Evolutionary conservation across 23 red algal species (phyloP), one percentile per base, ranked within the genome.

Genomic region (Gracilaria domingensis): DNA sequence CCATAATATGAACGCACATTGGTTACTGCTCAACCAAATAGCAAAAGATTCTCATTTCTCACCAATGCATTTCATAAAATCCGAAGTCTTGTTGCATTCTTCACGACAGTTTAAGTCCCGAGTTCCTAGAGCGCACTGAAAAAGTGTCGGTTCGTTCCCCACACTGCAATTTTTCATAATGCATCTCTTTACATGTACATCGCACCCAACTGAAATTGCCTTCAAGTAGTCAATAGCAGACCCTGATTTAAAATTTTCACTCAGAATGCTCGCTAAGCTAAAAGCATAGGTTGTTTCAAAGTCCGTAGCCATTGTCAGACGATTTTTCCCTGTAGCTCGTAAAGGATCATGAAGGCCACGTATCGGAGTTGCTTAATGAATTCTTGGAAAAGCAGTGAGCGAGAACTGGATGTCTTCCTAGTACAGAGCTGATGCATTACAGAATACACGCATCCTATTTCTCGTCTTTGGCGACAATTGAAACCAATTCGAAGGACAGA

Each of bases 161-260:
- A 20, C 51, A 20, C 18, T 20, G 51, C 51, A 55, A 3, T 77
- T 77, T 49, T 77, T 34, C 72, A 25, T n/a, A 30, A 77, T 49
- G 72, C 40, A 49, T 23, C 34, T 23, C 26, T 77, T 77, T 26
- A 34, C 72, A 77, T 77, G 72, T 25, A 77, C 34, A 49, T 77
- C 72, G 49, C 72, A 77, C 45, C 72, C 72, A 0, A 77, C 7
- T n/a, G 37, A 7, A 33, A 49, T 26, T 24, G 39, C 40, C 0
- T 21, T 49, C 24, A 49, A 0, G 0, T 44, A 77, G 0, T 39
- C 72, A 40, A 26, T 25, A 45, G 34, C 39, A 24, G 32, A 28
- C 34, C 1, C 72, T 49, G 29, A 25, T 44, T 34, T 29, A 25
- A 49, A 77, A 12, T 77, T 21, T 17, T 77, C 20, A 17, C 72